Evolutionary conservation across 2,329 filamentous ascomycete genomes (phyloP).

Genomic region (Capronia epimyces): DNA sequence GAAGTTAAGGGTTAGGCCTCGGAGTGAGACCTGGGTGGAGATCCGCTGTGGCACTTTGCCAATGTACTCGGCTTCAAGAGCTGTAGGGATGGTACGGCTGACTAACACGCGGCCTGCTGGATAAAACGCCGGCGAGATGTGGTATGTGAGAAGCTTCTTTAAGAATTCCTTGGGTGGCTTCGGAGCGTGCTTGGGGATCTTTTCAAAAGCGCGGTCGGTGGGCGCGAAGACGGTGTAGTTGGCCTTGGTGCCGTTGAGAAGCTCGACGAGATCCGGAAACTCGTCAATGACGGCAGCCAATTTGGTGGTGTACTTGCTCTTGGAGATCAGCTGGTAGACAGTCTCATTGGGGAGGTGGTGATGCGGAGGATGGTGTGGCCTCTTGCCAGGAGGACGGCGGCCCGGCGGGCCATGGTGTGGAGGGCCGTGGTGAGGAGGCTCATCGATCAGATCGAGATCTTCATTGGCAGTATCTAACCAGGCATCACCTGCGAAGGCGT

Average conservation of each 20-base stretch:
- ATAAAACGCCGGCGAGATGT: conserved; percentile 64
- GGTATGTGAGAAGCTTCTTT: conserved; percentile 66
- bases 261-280: conserved; percentile 63
- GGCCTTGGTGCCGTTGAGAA: conserved; percentile 66
- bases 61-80: conserved; percentile 54
- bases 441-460: conserved; percentile 20
- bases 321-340: conserved; percentile 72
- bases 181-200: conserved; percentile 50
- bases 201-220: conserved; percentile 68
- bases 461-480: conserved; percentile 39
- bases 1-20: conserved; percentile 69
- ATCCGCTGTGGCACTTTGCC: conserved; percentile 67
- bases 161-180: conserved; percentile 67
- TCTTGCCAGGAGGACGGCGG: conserved; percentile 24
- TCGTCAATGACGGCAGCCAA: conserved; percentile 71
- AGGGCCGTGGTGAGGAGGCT: conserved; percentile 30
- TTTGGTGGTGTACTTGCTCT: conserved; percentile 69
- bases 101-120: conserved; percentile 60
- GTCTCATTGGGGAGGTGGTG: conserved; percentile 58
- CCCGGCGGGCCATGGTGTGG: conserved; percentile 28
- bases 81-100: conserved; percentile 69
- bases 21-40: conserved; percentile 57
- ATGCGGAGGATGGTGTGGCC: conserved; percentile 36
- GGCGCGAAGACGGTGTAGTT: conserved; percentile 82
- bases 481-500: conserved; percentile 44